These are phyloP conservation scores for Leccinellum albellum DNA, from an alignment of 768 basidiomycete species.

Conservation along the genomic window DNA sequence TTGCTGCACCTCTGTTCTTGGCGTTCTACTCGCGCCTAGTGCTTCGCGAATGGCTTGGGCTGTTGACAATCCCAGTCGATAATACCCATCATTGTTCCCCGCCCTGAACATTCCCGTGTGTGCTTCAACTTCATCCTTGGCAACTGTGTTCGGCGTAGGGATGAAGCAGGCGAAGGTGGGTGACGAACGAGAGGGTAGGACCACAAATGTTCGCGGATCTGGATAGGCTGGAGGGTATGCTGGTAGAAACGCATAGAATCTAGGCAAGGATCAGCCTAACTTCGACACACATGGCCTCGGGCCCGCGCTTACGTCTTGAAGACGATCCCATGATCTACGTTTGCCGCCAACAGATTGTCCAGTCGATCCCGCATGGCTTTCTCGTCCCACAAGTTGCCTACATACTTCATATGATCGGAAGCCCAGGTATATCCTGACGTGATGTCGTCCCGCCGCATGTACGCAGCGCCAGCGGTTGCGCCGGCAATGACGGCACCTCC, in stretches of 20 bases:
- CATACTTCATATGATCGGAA: conserved; percentile 86
- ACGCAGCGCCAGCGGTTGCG: conserved; percentile 81
- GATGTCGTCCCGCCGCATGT: conserved; percentile 76
- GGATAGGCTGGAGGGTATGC: conserved; percentile 56
- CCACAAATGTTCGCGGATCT: conserved; percentile 67
- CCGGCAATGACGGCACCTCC: conserved; percentile 77
- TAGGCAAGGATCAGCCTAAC: conserved; percentile 28
- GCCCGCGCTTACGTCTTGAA: conserved; percentile 63
- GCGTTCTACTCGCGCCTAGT: conserved; percentile 25
- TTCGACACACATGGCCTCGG: background rate
- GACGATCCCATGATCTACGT: conserved; percentile 57
- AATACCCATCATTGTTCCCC: conserved; percentile 85
- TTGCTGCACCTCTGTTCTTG: background rate
- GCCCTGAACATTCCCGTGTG: conserved; percentile 88
- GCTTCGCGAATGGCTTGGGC: conserved; percentile 61
- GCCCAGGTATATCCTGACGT: conserved; percentile 68
- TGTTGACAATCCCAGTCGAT: conserved; percentile 71
- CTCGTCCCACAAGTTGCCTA: conserved; percentile 83
- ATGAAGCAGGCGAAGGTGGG: conserved; percentile 52
- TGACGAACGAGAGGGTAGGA: conserved; percentile 57
- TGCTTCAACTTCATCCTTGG: conserved; percentile 74
- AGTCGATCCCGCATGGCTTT: conserved; percentile 57
- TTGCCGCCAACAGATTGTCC: conserved; percentile 56
- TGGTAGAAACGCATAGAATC: conserved; percentile 80
- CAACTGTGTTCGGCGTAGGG: conserved; percentile 62